phyloP scores from a whole-genome alignment of 1,284 basidiomycete genomes.

The Quambalaria eucalypti region DNA sequence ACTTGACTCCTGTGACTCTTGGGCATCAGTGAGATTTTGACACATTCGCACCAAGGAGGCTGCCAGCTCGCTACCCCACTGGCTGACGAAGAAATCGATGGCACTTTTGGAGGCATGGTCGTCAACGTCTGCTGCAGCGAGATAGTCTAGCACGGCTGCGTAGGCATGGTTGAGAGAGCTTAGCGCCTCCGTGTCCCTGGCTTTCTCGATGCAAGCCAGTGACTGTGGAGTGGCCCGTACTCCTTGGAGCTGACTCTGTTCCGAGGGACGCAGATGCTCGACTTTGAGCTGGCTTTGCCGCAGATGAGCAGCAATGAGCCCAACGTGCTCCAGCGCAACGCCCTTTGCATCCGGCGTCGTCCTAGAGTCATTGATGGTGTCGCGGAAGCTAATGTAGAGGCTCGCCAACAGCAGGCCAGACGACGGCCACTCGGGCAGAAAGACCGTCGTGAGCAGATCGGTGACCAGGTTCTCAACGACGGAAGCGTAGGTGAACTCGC shows the following conservation, averaged over 20 bases:
- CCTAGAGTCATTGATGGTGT: conserved; percentile 63
- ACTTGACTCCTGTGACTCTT: conserved; percentile 2
- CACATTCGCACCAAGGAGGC: conserved; percentile 7
- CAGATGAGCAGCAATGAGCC: conserved; percentile 75
- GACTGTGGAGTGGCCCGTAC: not conserved
- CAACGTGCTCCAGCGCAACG: conserved; percentile 83
- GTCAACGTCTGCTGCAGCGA: conserved; percentile 47
- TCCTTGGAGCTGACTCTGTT: not conserved
- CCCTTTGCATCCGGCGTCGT: conserved; percentile 55
- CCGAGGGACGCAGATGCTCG: not conserved
- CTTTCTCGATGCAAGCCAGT: not conserved
- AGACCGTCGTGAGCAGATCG: conserved; percentile 78
- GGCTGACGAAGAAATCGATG: conserved; percentile 22
- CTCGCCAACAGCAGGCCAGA: conserved; percentile 59
- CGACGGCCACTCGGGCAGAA: conserved; percentile 94
- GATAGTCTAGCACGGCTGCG: conserved; percentile 59
- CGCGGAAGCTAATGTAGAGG: conserved; percentile 27
- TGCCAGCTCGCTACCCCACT: conserved; percentile 29
- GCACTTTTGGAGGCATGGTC: conserved; percentile 22
- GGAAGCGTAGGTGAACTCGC: conserved; percentile 57
- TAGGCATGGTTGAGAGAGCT: conserved; percentile 58
- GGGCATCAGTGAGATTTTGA: not conserved
- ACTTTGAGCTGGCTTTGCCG: conserved; percentile 46
- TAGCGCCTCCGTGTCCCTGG: conserved; percentile 53
- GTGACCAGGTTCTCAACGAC: conserved; percentile 82